Evolutionary conservation across 805 yeast species (phyloP), one percentile per base, ranked within the genome.

Genomic region (Candida tallmaniae): DNA sequence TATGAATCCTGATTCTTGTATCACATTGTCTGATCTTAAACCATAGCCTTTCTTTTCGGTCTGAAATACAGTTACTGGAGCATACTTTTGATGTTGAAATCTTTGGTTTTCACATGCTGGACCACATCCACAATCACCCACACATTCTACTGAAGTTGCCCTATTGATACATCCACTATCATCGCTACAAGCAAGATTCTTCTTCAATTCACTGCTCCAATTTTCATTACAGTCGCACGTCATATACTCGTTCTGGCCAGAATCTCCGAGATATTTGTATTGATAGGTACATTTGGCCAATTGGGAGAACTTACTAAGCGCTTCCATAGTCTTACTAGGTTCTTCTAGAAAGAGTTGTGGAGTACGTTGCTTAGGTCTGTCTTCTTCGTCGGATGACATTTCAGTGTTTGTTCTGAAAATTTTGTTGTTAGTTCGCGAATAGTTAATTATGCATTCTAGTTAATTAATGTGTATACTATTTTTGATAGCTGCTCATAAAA

Each of bases 1-100:
- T 28, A 90, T 74, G 52, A 90, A 88, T n/a, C 76, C 65, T 35
- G 78, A 76, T 14, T 74, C 78, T 11, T 70, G 61, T 10, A 93
- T 66, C 33, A 62, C 67, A 4, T 51, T 57, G 37, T 77, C 69
- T 0, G 95, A 89, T 40, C 95, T 70, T 36, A 90, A 76, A 25
- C 98, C 98, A 52, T 74, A 90, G 1, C 98, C 98, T 56, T 90
- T 90, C 44, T 67, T 62, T 36, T 82, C 87, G 1, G 98, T 88
- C 44, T 74, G 70, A 38, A 90, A 77, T n/a, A 93, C 83, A 20
- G 84, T 76, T n/a, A 89, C 80, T 7, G 67, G 48, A 1, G 96
- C 84, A 54, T 82, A 85, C 54, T 81, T 74, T 38, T 68, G 68
- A 35, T 69, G 72, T 58, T 93, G 98, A 55, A 90, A 90, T 38